Evolutionary conservation across 305 asterid genomes (phyloP), one percentile per base, ranked within the genome.

Genomic region (Nicotiana rustica): DNA sequence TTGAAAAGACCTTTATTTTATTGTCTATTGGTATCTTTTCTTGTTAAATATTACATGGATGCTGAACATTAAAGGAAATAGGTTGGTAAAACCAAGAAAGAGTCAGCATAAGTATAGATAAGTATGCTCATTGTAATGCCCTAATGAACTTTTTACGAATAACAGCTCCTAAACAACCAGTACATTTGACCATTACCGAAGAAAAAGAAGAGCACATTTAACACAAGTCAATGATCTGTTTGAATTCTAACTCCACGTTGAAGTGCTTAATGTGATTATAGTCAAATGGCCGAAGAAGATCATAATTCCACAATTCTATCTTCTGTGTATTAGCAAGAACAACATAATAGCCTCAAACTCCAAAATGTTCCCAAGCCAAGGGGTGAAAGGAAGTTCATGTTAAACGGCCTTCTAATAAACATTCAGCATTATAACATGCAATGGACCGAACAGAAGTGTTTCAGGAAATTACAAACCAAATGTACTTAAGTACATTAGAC

Each of bases 61-160:
- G 21, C 12, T 14, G 73, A 13, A 31, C 5, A 67, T 4, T 6
- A 31, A 15, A 67, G 49, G 57, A 67, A 66, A 67, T 5, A 67
- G 2, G 47, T 66, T 14, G 19, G 73, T 15, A 67, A 33, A 67
- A 33, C 73, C 35, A 67, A 2, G 49, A 33, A 33, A 33, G 47
- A 67, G 73, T 31, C 73, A 6, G 21, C 73, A 67, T 6, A 67
- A 13, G 21, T 18, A 67, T 6, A 1, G 49, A 64, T 64, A 29
- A 25, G 29, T 25, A 66, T 66, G 73, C 73, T 33, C 47, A 66
- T 14, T 36, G 73, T 66, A 33, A 66, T 66, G 47, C 19, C 73
- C 17, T 31, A 66, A 41, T 33, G 13, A 12, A 31, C 73, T 15
- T 2, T 33, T 33, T 14, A 15, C 69, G 25, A 25, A 12, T 0